phyloP scores from a whole-genome alignment of 805 yeast genomes.

The Cyberlindnera galapagoensis region DNA sequence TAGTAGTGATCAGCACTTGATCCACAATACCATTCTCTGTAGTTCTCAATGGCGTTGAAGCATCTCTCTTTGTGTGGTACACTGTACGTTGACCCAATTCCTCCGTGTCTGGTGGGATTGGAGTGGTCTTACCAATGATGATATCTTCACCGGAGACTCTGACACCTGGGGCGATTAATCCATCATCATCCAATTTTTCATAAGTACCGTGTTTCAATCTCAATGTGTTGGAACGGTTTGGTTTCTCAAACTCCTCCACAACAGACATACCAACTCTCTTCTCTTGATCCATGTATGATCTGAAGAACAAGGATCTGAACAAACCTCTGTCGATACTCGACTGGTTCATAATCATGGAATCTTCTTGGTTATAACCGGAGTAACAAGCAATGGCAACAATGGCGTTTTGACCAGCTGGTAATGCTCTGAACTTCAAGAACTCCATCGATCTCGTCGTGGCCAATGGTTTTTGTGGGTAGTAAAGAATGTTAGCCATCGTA shows the following conservation, averaged over 20 bases:
- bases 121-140: slow-evolving; percentile 97
- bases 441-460: slow-evolving; percentile 99
- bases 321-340: slow-evolving; percentile 94
- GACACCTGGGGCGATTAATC: slow-evolving; percentile 95
- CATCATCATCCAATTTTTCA: slow-evolving; percentile 97
- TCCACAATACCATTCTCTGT: slow-evolving; percentile 98
- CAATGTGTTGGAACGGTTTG: slow-evolving; percentile 88
- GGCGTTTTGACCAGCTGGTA: slow-evolving; percentile 99
- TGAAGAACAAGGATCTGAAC: slow-evolving; percentile 90
- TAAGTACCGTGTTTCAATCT: slow-evolving; percentile 97
- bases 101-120: slow-evolving; percentile 98
- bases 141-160: slow-evolving; percentile 99
- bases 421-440: slow-evolving; percentile 90
- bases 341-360: slow-evolving; percentile 99
- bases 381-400: slow-evolving; percentile 97
- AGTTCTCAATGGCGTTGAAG: slow-evolving; percentile 92
- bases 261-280: slow-evolving; percentile 98
- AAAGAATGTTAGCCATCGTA: slow-evolving; percentile 96
- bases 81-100: slow-evolving; percentile 98
- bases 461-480: slow-evolving; percentile 96
- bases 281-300: slow-evolving; percentile 98
- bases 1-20: slow-evolving; percentile 93
- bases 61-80: slow-evolving; percentile 97
- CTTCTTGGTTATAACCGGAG: slow-evolving; percentile 99
- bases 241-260: slow-evolving; percentile 96